phyloP scores from a whole-genome alignment of 2,329 filamentous ascomycete species.

The Stagonosporopsis chrysanthemi region DNA sequence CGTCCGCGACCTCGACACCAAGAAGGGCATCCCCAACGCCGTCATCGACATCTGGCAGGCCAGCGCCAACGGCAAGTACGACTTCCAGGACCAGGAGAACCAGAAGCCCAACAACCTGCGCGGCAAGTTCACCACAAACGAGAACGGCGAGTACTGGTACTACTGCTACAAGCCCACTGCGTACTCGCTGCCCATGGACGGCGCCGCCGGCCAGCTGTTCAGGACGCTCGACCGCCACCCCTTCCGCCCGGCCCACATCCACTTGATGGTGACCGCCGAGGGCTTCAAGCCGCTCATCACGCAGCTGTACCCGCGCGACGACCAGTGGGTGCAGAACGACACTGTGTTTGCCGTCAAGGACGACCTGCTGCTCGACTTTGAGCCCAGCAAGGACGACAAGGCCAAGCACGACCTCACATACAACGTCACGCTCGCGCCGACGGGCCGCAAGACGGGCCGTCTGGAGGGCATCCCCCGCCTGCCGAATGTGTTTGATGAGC shows the following conservation, averaged over 20 bases:
- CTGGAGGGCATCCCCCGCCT: slow-evolving; percentile 44
- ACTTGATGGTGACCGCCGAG: slow-evolving; percentile 63
- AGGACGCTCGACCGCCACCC: slow-evolving; percentile 64
- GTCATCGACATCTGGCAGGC: slow-evolving; percentile 83
- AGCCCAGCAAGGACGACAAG: slow-evolving; percentile 60
- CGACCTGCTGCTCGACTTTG: slow-evolving; percentile 65
- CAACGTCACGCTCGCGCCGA: slow-evolving; percentile 64
- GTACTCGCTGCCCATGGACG: slow-evolving; percentile 73
- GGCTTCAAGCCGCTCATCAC: slow-evolving; percentile 65
- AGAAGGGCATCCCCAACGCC: slow-evolving; percentile 70
- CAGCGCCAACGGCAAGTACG: slow-evolving; percentile 77
- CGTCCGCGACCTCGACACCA: slow-evolving; percentile 70
- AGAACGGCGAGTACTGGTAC: slow-evolving; percentile 73
- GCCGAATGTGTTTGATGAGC: slow-evolving; percentile 38
- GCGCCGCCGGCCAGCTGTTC: slow-evolving; percentile 62
- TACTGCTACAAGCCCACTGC: slow-evolving; percentile 79
- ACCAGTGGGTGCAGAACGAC: slow-evolving; percentile 65
- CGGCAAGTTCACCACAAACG: slow-evolving; percentile 76
- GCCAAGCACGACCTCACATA: slow-evolving; percentile 68
- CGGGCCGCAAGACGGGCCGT: slow-evolving; percentile 40
- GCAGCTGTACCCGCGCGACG: slow-evolving; percentile 66
- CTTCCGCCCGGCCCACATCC: slow-evolving; percentile 68
- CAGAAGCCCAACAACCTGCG: slow-evolving; percentile 77
- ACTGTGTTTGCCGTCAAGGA: slow-evolving; percentile 70
- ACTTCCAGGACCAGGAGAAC: slow-evolving; percentile 76